Base-by-base conservation (phyloP, 306 rosid species). In the Begonia peltatifolia region DNA sequence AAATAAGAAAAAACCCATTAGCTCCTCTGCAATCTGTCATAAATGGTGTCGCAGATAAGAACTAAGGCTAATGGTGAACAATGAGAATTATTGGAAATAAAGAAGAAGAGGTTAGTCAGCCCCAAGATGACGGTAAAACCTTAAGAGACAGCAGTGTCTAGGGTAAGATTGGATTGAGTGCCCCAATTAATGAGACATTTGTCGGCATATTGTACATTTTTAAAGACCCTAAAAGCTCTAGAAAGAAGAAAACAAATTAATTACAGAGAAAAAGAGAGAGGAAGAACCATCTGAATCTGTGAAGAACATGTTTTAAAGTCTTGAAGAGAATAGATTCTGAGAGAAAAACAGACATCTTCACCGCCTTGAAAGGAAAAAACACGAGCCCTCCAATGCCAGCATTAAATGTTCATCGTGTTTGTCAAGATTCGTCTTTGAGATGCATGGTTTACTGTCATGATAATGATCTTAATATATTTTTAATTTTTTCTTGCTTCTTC, bases 291-390 rank as follows among this genome's bases (percentile, higher is more conserved):
- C 38, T 30, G 38, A 5, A 3, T 30, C 38, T 30, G 38, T 30
- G 38, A 30, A 30, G 38, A 30, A 30, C 38, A 30, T 30, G 38
- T 30, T 46, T 64, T 55, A 35, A 41, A 48, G 68, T 4, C 10
- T 35, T 20, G 63, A 76, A 64, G 63, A 65, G 38, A 64, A 69
- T 62, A 63, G 68, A 87, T 35, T 50, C 78, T 11, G 54, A 42
- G 55, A 58, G 56, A 74, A 63, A 73, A 77, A 87, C 94, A 82
- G 94, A 87, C 94, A 87, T 87, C 78, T 76, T 72, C 81, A 78
- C 81, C 84, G 69, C 55, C 53, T 68, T 72, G 59, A 63, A 72
- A 74, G n/a, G 83, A 55, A 73, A 30, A 70, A 68, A 76, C 79
- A 74, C 66, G 83, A 78, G 81, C 44, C 63, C 65, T 73, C 76